Evolutionary conservation across 2,329 filamentous ascomycete species (phyloP).

Genomic region (Xylariaceae sp.): DNA sequence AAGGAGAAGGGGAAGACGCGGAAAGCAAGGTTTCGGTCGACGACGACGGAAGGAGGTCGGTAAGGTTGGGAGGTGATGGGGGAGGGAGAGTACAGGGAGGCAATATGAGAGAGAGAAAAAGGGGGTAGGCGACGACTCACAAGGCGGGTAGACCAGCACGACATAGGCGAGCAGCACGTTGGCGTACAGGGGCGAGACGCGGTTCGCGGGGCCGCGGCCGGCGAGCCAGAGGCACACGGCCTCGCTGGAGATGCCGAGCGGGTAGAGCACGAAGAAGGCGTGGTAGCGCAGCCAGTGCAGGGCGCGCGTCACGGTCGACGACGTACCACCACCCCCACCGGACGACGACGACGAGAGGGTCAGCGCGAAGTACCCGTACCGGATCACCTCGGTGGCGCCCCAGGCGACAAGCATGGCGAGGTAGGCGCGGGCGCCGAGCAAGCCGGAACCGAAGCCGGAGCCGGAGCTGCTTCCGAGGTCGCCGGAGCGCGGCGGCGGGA

Average conservation of each 20-base stretch:
- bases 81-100: too few species aligned
- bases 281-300: conserved; percentile 85
- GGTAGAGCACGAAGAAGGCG: conserved; percentile 89
- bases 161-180: conserved; percentile 69
- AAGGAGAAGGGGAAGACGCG: too few species aligned
- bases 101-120: not conserved
- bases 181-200: conserved; percentile 46
- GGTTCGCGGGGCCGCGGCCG: conserved; percentile 46
- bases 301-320: too few species aligned
- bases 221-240: conserved; percentile 70
- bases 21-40: too few species aligned
- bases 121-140: conserved; percentile 38
- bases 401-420: conserved; percentile 77
- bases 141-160: conserved; percentile 71
- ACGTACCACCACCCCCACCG: too few species aligned
- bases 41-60: too few species aligned
- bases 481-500: too few species aligned
- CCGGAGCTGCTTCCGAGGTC: too few species aligned
- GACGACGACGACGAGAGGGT: conserved; percentile 57
- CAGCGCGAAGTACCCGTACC: conserved; percentile 86
- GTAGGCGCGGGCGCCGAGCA: conserved; percentile 52
- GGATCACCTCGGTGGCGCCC: conserved; percentile 84
- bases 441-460: conserved; percentile 12
- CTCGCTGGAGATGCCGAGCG: conserved; percentile 84
- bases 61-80: too few species aligned